Percentiles rank a stretch among this genome's conserved stretches.
phyloP scores from a whole-genome alignment of 768 basidiomycete species.

The Coprinopsis strossmayeri region DNA sequence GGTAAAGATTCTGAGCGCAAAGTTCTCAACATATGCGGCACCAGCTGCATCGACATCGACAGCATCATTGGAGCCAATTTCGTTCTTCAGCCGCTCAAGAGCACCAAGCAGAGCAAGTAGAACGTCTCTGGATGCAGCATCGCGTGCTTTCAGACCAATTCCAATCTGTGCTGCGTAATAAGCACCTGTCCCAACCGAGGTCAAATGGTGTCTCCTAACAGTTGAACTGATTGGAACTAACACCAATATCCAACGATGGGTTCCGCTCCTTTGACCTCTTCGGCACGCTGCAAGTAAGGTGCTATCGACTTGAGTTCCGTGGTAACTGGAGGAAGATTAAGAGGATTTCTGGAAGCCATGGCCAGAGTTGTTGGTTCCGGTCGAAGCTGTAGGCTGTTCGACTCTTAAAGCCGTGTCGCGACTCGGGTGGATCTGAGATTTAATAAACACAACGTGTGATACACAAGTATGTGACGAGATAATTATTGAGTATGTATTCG shows the following conservation, averaged over 20 bases:
- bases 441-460: too few species aligned
- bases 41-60: conserved; percentile 78
- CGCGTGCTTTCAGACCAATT: conserved; percentile 67
- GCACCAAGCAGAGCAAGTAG: conserved; percentile 68
- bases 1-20: conserved; percentile 84
- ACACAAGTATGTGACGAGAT: too few species aligned
- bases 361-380: too few species aligned
- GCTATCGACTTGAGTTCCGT: conserved; percentile 58
- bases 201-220: conserved; percentile 3
- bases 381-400: too few species aligned
- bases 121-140: conserved; percentile 54
- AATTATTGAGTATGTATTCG: too few species aligned
- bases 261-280: conserved; percentile 78
- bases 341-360: conserved; percentile 29
- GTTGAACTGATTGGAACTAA: conserved; percentile 30
- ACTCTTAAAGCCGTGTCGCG: too few species aligned
- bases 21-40: conserved; percentile 90
- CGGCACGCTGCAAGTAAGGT: conserved; percentile 84
- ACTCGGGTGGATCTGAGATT: too few species aligned
- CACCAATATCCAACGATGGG: conserved; percentile 95
- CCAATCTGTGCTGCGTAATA: conserved; percentile 91
- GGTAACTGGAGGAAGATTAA: conserved; percentile 57
- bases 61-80: conserved; percentile 70
- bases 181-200: conserved; percentile 46
- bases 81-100: conserved; percentile 76